Conservation (phyloP, 176 grass and related monocot species). For the Lolium rigidum region DNA sequence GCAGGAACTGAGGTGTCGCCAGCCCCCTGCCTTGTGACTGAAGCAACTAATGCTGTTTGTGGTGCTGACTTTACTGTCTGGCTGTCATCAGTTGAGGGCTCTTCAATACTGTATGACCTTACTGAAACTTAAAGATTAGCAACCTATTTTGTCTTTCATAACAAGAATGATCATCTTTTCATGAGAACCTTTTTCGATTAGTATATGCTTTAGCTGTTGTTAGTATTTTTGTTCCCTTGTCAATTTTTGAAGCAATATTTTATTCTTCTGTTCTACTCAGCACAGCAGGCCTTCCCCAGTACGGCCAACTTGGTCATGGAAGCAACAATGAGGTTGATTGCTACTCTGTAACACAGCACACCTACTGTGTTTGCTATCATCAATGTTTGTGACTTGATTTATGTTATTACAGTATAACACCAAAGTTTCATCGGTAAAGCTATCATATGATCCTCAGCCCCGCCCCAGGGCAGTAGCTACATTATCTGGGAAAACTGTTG, state of each 20-base stretch:
- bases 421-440: conserved; percentile 80
- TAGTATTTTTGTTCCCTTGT: conserved; percentile 34
- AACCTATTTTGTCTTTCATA: background rate
- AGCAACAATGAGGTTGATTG: conserved; percentile 82
- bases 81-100: conserved; percentile 87
- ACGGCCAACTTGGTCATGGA: conserved; percentile 96
- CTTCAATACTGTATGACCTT: conserved; percentile 89
- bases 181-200: conserved; percentile 37
- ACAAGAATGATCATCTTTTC: background rate
- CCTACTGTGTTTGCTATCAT: background rate
- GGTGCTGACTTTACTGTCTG: conserved; percentile 98
- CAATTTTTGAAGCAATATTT: conserved; percentile 52
- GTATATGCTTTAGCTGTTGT: conserved; percentile 40
- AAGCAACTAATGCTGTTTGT: conserved; percentile 76
- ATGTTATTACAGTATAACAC: conserved; percentile 79
- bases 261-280: conserved; percentile 65
- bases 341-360: background rate
- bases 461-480: conserved; percentile 76
- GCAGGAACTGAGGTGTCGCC: conserved; percentile 79
- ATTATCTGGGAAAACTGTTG: conserved; percentile 82
- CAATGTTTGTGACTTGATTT: conserved; percentile 41
- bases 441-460: conserved; percentile 87
- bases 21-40: conserved; percentile 68
- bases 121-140: conserved; percentile 13
- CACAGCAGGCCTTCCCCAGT: conserved; percentile 90